Conservation (phyloP, 805 yeast species). For the Tetrapisispora taiwanensis region DNA sequence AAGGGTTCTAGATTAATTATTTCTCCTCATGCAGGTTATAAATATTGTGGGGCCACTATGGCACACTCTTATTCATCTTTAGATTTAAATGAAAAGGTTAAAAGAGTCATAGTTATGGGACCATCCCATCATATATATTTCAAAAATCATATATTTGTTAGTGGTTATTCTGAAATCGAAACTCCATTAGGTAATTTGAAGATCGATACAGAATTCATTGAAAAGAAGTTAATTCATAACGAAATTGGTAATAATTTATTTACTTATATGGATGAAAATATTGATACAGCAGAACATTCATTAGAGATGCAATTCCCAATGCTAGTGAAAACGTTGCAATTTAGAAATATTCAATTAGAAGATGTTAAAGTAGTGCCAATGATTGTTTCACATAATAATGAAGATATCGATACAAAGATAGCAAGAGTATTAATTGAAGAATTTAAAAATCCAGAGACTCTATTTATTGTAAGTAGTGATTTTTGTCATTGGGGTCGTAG, state of each 20-base stretch:
- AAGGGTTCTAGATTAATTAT: neutral
- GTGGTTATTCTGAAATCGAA: slow-evolving; percentile 45
- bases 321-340: slow-evolving; percentile 40
- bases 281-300: slow-evolving; percentile 82
- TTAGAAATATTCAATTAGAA: slow-evolving; percentile 31
- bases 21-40: slow-evolving; percentile 76
- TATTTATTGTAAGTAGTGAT: slow-evolving; percentile 74
- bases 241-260: slow-evolving; percentile 29
- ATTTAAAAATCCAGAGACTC: slow-evolving; percentile 45
- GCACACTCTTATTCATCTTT: slow-evolving; percentile 68
- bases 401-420: slow-evolving; percentile 34
- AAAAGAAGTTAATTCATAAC: slow-evolving; percentile 27
- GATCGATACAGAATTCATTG: slow-evolving; percentile 45
- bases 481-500: slow-evolving; percentile 90
- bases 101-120: slow-evolving; percentile 71
- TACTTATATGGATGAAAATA: slow-evolving; percentile 43
- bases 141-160: slow-evolving; percentile 44
- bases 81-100: slow-evolving; percentile 38
- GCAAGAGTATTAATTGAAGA: slow-evolving; percentile 44
- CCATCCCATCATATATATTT: slow-evolving; percentile 90
- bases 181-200: slow-evolving; percentile 76
- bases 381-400: slow-evolving; percentile 57
- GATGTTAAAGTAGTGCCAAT: slow-evolving; percentile 60
- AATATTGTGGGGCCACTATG: slow-evolving; percentile 68
- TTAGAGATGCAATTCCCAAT: slow-evolving; percentile 88